These are phyloP conservation scores for Phytophthora rubi DNA, from an alignment of 352 stramenopile genomes.

Conservation along the genomic window DNA sequence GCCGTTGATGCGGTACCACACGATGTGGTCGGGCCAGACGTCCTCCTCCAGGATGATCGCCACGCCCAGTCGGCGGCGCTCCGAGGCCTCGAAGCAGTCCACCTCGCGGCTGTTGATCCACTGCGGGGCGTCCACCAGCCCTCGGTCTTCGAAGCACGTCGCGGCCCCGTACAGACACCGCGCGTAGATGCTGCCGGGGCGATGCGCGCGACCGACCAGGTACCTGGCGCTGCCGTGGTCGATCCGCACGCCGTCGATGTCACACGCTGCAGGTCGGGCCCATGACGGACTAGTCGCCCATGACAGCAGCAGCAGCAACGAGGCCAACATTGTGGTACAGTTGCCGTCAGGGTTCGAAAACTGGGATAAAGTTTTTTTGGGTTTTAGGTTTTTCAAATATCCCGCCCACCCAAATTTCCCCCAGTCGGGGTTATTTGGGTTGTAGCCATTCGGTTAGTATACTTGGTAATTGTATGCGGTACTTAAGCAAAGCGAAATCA, in stretches of 20 bases:
- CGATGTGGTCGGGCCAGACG: conserved; percentile 68
- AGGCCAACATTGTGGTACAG: neutral
- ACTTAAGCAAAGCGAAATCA: too few species aligned
- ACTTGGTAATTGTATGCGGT: too few species aligned
- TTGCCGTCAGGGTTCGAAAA: too few species aligned
- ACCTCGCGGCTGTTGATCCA: conserved; percentile 48
- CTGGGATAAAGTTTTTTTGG: too few species aligned
- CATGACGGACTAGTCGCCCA: conserved; percentile 6
- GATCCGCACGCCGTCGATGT: conserved; percentile 53
- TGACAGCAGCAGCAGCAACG: conserved; percentile 24
- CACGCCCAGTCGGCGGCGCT: conserved; percentile 56
- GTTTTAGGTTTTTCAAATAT: too few species aligned
- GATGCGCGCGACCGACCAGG: conserved; percentile 52
- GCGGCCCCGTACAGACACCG: conserved; percentile 49
- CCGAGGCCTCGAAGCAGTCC: conserved; percentile 37
- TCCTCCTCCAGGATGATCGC: conserved; percentile 60
- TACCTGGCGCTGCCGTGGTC: conserved; percentile 58
- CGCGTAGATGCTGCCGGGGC: conserved; percentile 58
- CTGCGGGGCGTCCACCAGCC: conserved; percentile 61
- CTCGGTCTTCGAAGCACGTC: conserved; percentile 70
- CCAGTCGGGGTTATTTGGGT: too few species aligned
- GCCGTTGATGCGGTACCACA: conserved; percentile 74
- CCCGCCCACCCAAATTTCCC: too few species aligned
- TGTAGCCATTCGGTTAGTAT: too few species aligned
- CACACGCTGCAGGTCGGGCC: conserved; percentile 35